Evolutionary conservation across 2,329 filamentous ascomycete genomes (phyloP), one percentile per base, ranked within the genome.

Genomic region (Daldinia eschscholtzii): DNA sequence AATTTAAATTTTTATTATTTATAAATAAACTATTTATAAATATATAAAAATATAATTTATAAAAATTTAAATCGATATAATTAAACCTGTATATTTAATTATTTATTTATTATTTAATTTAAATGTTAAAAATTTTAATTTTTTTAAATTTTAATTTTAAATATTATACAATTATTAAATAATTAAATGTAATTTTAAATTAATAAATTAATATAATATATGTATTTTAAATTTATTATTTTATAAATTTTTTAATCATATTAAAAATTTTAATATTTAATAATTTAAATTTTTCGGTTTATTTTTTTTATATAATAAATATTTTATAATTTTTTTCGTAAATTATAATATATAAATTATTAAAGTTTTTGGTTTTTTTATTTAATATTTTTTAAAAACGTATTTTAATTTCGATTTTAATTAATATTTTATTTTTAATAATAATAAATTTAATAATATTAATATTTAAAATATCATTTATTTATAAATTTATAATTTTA

Each of bases 1-100:
- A 44, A 57, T 28, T 28, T 44, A 65, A 20, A 12, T 42, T 18
- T 59, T 59, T 20, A 60, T 44, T 44, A 59, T 59, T 65, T 60
- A 50, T 23, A 52, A 44, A 44, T 62, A 62, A 53, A 4, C 28
- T 55, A 30, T 41, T 28, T 46, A 55, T 39, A 33, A 53, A 55
- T 39, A 57, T 42, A 42, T 57, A 41, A 28, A 63, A 56, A 48
- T 6, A 44, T 41, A 55, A 41, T 26, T 28, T 42, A 42, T 35
- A 37, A 37, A 41, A 10, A 42, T 41, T 55, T 53, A 53, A 62
- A 39, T 62, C 13, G 37, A 62, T 50, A 35, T 55, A 53, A 62
- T 52, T 39, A 62, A 39, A 44, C 4, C 10, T 4, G n/a, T 23
- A 23, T 23, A 7, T 23, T 10, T 44, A 12, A 44, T 44, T 44